These are phyloP conservation scores for Asterionellopsis glacialis DNA, from an alignment of 108 stramenopile genomes.

Conservation along the genomic window DNA sequence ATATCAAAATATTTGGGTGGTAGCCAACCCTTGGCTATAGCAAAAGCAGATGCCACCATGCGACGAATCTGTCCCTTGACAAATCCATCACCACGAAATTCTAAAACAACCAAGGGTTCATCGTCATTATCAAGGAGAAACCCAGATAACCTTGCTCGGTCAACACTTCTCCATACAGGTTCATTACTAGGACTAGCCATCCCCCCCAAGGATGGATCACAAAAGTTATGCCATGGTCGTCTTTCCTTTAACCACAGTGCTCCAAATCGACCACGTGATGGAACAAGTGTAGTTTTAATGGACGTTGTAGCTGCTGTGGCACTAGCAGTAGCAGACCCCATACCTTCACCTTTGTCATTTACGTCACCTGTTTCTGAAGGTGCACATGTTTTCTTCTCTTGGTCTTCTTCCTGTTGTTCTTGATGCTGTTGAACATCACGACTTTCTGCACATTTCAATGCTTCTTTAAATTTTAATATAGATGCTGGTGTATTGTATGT, in stretches of 20 bases:
- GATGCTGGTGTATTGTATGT: no score
- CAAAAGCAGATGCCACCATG: constrained; percentile 46
- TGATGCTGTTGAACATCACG: no score
- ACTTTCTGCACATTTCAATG: no score
- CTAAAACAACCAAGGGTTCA: constrained; percentile 29
- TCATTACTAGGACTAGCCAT: constrained; percentile 59
- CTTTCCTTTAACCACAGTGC: constrained; percentile 43
- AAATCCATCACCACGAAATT: constrained; percentile 64
- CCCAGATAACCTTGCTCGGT: constrained; percentile 48
- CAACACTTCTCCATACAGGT: constrained; percentile 63
- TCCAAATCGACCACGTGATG: constrained; percentile 50
- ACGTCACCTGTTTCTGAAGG: no score
- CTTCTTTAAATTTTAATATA: no score
- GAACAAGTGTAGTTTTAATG: no score
- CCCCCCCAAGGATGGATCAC: constrained; percentile 43
- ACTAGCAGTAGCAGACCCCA: no score
- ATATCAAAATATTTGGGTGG: constrained; percentile 40
- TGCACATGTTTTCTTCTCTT: no score
- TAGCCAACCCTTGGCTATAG: constrained; percentile 59
- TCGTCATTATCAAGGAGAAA: constrained; percentile 15
- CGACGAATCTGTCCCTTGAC: constrained; percentile 47
- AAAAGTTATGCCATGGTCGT: constrained; percentile 73
- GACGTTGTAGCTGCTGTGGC: no score
- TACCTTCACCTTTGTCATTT: no score
- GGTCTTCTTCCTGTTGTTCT: no score